Conservation (phyloP, 2,329 filamentous ascomycete species). For the Zasmidium citrigriseum region DNA sequence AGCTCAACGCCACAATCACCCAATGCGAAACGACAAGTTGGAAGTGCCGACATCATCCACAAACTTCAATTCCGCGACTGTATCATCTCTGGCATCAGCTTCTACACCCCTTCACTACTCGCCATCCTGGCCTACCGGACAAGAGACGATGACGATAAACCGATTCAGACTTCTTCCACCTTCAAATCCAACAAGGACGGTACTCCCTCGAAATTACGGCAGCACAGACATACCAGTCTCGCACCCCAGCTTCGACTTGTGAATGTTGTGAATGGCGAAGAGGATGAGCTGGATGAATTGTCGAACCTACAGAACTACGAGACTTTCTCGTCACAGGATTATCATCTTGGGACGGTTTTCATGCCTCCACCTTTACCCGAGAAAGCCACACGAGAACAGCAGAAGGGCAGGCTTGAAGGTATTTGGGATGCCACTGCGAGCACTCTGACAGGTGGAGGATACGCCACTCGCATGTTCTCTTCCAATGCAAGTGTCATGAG, state of each 20-base stretch:
- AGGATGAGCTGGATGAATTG: conserved; percentile 84
- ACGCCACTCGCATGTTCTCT: conserved; percentile 82
- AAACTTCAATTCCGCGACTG: conserved; percentile 90
- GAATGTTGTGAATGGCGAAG: conserved; percentile 77
- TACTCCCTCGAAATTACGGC: conserved; percentile 65
- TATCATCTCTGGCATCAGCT: conserved; percentile 92
- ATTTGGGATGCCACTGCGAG: conserved; percentile 72
- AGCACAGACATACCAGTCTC: conserved; percentile 73
- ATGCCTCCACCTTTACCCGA: conserved; percentile 67
- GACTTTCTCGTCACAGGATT: conserved; percentile 82
- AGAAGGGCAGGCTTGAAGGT: conserved; percentile 74
- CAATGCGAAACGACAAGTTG: conserved; percentile 71
- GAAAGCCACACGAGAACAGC: conserved; percentile 55
- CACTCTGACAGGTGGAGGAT: conserved; percentile 60
- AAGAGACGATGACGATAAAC: conserved; percentile 68
- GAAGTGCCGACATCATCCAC: conserved; percentile 86
- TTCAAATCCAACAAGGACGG: conserved; percentile 40
- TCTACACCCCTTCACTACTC: conserved; percentile 91
- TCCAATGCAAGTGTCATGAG: conserved; percentile 75
- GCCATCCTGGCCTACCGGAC: conserved; percentile 89
- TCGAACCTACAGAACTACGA: conserved; percentile 79
- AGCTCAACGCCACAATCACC: conserved; percentile 64
- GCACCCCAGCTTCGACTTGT: conserved; percentile 90
- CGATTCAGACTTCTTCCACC: conserved; percentile 32
- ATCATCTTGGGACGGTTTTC: conserved; percentile 83